These are phyloP conservation scores for Saturnispora halmiae DNA, from an alignment of 805 yeast species.

Conservation along the genomic window DNA sequence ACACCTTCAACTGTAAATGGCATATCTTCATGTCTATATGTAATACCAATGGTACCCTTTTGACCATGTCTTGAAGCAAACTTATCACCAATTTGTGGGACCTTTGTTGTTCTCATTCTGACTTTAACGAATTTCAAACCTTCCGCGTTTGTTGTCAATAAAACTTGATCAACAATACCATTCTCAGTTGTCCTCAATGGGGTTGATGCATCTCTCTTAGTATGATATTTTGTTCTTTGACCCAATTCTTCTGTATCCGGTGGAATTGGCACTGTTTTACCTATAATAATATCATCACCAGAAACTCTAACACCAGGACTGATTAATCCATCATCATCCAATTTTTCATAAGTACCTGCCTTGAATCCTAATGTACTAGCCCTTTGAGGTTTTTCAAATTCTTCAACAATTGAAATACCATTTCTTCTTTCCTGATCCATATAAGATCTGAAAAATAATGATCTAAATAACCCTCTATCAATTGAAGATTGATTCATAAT, in stretches of 20 bases:
- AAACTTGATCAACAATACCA: conserved; percentile 97
- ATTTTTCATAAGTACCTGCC: conserved; percentile 95
- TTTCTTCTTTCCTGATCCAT: conserved; percentile 98
- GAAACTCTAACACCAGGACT: conserved; percentile 98
- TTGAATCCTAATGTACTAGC: conserved; percentile 91
- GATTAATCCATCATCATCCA: conserved; percentile 96
- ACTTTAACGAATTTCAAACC: conserved; percentile 97
- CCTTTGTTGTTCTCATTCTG: conserved; percentile 96
- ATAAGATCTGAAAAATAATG: conserved; percentile 91
- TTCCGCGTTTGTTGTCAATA: conserved; percentile 94
- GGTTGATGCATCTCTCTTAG: conserved; percentile 97
- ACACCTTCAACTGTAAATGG: conserved; percentile 93
- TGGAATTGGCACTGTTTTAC: conserved; percentile 98
- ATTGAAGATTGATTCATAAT: conserved; percentile 98
- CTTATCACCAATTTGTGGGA: conserved; percentile 98
- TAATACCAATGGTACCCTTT: conserved; percentile 99
- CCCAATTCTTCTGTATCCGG: conserved; percentile 98
- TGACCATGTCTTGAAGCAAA: conserved; percentile 99
- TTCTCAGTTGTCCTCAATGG: conserved; percentile 94
- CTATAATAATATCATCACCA: conserved; percentile 97
- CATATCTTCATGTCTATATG: conserved; percentile 98
- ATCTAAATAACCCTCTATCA: conserved; percentile 93
- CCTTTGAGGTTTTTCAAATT: conserved; percentile 93
- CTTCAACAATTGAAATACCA: conserved; percentile 97
- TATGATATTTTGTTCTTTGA: conserved; percentile 95